Evolutionary conservation across 306 rosid species (phyloP).

Genomic region (Ochetophila trinervis): DNA sequence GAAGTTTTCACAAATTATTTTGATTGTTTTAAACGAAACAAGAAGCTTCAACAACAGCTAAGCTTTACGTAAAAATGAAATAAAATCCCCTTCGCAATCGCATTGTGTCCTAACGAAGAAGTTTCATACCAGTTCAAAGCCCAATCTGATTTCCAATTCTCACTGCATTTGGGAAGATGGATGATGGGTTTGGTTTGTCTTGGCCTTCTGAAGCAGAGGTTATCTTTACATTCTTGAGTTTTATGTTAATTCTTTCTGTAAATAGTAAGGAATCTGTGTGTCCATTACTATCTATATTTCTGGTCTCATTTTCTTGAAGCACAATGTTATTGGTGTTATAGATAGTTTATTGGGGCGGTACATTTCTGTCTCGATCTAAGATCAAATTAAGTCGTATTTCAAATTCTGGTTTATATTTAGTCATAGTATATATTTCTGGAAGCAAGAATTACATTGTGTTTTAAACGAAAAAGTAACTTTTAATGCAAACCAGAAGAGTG

Average conservation of each 20-base stretch:
- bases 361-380: background rate
- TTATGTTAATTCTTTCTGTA: background rate
- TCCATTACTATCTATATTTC: background rate
- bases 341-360: no score
- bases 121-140: background rate
- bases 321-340: background rate
- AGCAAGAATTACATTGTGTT: conserved; percentile 7
- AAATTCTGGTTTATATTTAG: background rate
- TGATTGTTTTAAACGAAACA: no score
- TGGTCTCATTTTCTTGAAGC: background rate
- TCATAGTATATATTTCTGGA: background rate
- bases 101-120: no score
- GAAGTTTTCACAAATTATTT: no score
- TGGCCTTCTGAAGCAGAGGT: conserved; percentile 87
- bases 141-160: background rate
- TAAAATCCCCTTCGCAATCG: no score
- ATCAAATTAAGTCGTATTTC: background rate
- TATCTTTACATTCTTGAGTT: conserved; percentile 19
- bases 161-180: conserved; percentile 35
- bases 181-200: background rate
- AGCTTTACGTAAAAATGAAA: no score
- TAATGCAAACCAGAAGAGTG: background rate
- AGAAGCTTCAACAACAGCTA: no score
- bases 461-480: background rate
- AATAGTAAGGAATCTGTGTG: background rate